Base-by-base conservation (phyloP, 2,329 filamentous ascomycete species). In the Pseudocercospora musae region DNA sequence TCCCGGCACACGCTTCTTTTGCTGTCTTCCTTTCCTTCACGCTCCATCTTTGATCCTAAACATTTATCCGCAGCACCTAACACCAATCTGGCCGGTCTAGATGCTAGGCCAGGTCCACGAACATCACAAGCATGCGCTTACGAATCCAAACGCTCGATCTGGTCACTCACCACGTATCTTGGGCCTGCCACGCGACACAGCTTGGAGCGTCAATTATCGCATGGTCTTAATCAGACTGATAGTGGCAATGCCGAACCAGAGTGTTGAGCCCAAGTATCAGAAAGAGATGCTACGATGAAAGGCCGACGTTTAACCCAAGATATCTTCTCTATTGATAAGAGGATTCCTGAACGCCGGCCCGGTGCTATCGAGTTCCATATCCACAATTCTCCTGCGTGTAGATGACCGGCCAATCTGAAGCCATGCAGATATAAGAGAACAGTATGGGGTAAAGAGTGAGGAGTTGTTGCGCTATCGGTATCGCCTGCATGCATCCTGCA, bases 401-500 rank as follows among this genome's bases (percentile, higher is more conserved):
- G 2, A 52, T 5, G 48, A 52, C 18, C 21, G 21, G 48, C 20
- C 15, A 40, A 40, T n/a, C 44, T 48, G 23, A 48, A 2, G 44
- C 15, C 9, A 18, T 40, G 37, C 15, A 40, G 37, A 40, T 40
- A n/a, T 40, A 40, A 40, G 37, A 40, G 37, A 40, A 52, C 23
- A 31, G 25, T 52, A 29, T 31, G 48, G 23, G 48, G 21, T 10
- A 52, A 2, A 4, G 2, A 52, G 20, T 52, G 48, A 25, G 48
- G 48, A 52, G 48, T 11, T 52, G 48, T 52, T 52, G 48, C 48
- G 48, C 48, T 52, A 52, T 52, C 48, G 21, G 48, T 29, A 31
- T 52, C 48, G 48, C 25, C 48, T 52, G 48, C 48, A 27, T 27
- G 13, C 13, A 27, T 29, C 9, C 6, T 13, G 8, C 15, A 13